phyloP scores from a whole-genome alignment of 1,139 yeast species.

The Zygotorulaspora mrakii region DNA sequence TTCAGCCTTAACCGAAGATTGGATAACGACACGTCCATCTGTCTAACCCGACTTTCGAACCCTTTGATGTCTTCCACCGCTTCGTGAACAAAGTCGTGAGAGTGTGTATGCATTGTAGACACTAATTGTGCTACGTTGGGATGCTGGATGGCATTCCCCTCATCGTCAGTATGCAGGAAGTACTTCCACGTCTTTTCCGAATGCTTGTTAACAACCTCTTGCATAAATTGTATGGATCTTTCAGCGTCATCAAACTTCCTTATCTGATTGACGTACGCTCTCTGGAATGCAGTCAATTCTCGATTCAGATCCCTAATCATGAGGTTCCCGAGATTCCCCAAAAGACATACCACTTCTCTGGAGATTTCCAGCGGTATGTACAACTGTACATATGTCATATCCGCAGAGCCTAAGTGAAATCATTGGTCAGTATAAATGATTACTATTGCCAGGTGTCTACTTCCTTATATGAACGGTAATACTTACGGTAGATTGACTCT shows the following conservation, averaged over 20 bases:
- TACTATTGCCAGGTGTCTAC: neutral
- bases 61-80: constrained; percentile 40
- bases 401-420: constrained; percentile 53
- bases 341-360: constrained; percentile 58
- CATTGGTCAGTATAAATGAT: constrained; percentile 24
- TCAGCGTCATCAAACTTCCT: constrained; percentile 65
- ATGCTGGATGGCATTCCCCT: constrained; percentile 20
- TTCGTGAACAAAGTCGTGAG: constrained; percentile 44
- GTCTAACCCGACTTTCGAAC: constrained; percentile 44
- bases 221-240: constrained; percentile 56
- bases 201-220: constrained; percentile 43
- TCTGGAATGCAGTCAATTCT: constrained; percentile 65
- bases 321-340: constrained; percentile 61
- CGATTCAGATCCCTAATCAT: constrained; percentile 70
- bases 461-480: neutral
- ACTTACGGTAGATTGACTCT: constrained; percentile 30
- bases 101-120: constrained; percentile 24
- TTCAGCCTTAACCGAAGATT: constrained; percentile 39
- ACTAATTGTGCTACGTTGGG: constrained; percentile 23
- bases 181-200: constrained; percentile 37
- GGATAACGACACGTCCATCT: constrained; percentile 44
- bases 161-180: constrained; percentile 37
- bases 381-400: constrained; percentile 70
- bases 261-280: constrained; percentile 66
- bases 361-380: constrained; percentile 70